phyloP scores from a whole-genome alignment of 192 early-diverging fungal species.

The Coemansia sp. region DNA sequence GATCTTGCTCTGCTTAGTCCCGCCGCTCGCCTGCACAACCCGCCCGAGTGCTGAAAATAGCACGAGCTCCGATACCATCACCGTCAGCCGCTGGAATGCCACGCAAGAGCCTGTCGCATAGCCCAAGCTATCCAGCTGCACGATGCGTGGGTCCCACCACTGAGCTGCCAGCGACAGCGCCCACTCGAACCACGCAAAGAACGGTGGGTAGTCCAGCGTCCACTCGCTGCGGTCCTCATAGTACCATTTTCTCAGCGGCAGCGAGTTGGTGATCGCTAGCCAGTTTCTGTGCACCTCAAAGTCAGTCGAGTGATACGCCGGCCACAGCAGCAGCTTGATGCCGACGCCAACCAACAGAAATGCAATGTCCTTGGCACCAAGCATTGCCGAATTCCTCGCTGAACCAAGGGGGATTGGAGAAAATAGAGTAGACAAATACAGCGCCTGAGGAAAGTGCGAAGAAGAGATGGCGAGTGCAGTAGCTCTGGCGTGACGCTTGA shows the following conservation, averaged over 20 bases:
- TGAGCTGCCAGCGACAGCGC: conserved; percentile 57
- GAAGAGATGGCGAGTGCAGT: background rate
- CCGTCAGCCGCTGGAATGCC: conserved; percentile 80
- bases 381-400: conserved; percentile 9
- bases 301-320: conserved; percentile 89
- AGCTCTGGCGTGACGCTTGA: background rate
- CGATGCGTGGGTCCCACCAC: conserved; percentile 70
- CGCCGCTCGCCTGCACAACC: conserved; percentile 35
- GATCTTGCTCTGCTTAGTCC: conserved; percentile 34
- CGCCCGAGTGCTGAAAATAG: conserved; percentile 66
- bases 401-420: background rate
- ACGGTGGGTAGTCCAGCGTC: conserved; percentile 97
- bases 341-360: conserved; percentile 35
- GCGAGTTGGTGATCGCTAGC: conserved; percentile 86
- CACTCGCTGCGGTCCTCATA: conserved; percentile 81
- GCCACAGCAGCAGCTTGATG: conserved; percentile 67
- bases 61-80: conserved; percentile 78
- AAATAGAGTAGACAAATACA: background rate
- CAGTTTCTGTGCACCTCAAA: conserved; percentile 99
- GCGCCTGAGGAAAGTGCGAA: background rate
- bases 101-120: conserved; percentile 69
- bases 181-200: conserved; percentile 97
- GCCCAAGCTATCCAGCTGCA: conserved; percentile 65
- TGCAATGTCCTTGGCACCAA: conserved; percentile 18
- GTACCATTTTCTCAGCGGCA: conserved; percentile 86